Percentiles rank a stretch among this genome's conserved stretches.
These are phyloP conservation scores for Sporothrix curviconia DNA, from an alignment of 2,329 filamentous ascomycete species.

Conservation along the genomic window DNA sequence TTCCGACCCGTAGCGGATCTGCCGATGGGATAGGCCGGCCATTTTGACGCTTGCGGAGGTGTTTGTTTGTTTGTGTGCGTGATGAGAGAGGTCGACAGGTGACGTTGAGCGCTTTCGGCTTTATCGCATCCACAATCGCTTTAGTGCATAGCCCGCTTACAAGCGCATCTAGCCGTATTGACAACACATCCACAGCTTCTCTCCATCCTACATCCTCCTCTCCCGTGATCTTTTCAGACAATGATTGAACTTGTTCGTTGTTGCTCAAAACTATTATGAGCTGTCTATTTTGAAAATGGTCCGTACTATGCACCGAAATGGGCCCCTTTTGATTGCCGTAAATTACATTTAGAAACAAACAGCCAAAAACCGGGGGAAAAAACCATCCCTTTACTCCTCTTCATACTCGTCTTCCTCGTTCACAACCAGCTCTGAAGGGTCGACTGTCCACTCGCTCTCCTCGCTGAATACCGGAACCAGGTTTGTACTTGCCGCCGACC, in stretches of 20 bases:
- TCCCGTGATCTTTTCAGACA: background rate
- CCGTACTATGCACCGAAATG: background rate
- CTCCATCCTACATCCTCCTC: no score
- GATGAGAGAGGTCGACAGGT: no score
- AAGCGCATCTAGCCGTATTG: background rate
- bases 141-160: constrained; percentile 3
- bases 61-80: background rate
- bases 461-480: constrained; percentile 53
- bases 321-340: constrained; percentile 1
- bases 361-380: no score
- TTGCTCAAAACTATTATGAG: no score
- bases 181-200: background rate
- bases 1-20: constrained; percentile 32
- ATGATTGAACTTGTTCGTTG: background rate
- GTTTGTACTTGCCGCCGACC: constrained; percentile 56
- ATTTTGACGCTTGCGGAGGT: background rate
- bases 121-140: constrained; percentile 4
- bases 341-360: no score
- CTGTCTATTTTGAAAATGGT: background rate
- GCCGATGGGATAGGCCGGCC: constrained; percentile 25
- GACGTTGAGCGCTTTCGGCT: background rate
- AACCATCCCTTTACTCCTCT: constrained; percentile 9
- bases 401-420: constrained; percentile 20
- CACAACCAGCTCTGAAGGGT: constrained; percentile 15
- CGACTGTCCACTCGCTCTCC: constrained; percentile 46